A percentile compares a stretch with the other conserved stretches of the same genome.
Conservation (phyloP, 139 green algal species). For the Chlorella sp. region DNA sequence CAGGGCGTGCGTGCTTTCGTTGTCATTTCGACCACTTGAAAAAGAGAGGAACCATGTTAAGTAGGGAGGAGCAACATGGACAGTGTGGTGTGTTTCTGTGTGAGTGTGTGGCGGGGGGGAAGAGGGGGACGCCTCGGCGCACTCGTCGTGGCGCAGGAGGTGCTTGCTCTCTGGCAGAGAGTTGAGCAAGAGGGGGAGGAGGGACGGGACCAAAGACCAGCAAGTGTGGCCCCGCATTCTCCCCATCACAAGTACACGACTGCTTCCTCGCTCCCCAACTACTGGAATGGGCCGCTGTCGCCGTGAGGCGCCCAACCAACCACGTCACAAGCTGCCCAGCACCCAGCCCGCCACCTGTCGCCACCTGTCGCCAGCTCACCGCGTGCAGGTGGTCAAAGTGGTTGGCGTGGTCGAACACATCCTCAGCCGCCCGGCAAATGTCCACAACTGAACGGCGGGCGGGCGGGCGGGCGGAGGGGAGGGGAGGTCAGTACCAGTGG, state of each 20-base stretch:
- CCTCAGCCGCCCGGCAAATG: conserved; percentile 71
- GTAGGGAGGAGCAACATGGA: too few relatives aligned
- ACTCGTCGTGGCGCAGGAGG: conserved; percentile 25
- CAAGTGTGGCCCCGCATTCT: too few relatives aligned
- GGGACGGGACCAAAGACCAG: too few relatives aligned
- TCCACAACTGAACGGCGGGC: conserved; percentile 51
- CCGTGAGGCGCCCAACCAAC: too few relatives aligned
- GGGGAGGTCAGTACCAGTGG: background rate
- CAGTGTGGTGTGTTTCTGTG: too few relatives aligned
- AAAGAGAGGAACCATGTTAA: too few relatives aligned
- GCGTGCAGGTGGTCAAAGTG: conserved; percentile 76
- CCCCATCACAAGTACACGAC: too few relatives aligned
- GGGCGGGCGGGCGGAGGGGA: background rate
- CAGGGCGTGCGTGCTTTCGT: too few relatives aligned
- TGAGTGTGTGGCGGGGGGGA: too few relatives aligned
- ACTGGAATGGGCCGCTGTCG: too few relatives aligned
- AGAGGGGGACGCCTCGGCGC: conserved; percentile 10
- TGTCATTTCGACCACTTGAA: too few relatives aligned
- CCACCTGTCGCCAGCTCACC: conserved; percentile 22
- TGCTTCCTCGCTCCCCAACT: too few relatives aligned
- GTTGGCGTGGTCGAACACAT: conserved; percentile 67
- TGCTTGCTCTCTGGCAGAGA: conserved; percentile 28
- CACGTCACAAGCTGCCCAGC: background rate
- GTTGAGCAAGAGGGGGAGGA: background rate
- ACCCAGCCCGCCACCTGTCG: background rate